phyloP scores from a whole-genome alignment of 164 flowering plant genomes.

The Vitis vinifera region ASM3070453v1 NC_081817.1:23180501-23181000 shows the following conservation, averaged over 20 bases:
- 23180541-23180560: constrained; percentile 5
- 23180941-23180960: constrained; percentile 32
- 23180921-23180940: constrained; percentile 81
- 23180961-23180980: too few species aligned
- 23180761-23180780: too few species aligned
- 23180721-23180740: too few species aligned
- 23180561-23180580: constrained; percentile 1
- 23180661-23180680: constrained; percentile 3
- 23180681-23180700: too few species aligned
- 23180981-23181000: too few species aligned
- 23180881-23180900: constrained; percentile 94
- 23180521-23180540: constrained; percentile 5
- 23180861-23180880: constrained; percentile 93
- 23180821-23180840: constrained; percentile 55
- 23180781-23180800: too few species aligned
- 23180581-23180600: constrained; percentile 6
- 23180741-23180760: too few species aligned
- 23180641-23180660: constrained; percentile 19
- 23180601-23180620: constrained; percentile 18
- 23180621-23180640: constrained; percentile 38
- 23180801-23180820: constrained; percentile 38
- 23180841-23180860: constrained; percentile 98
- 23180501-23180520: too few species aligned
- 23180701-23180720: too few species aligned
- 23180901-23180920: constrained; percentile 89